Conservation (phyloP, 352 stramenopile species). For the Globisporangium apiculatum region DNA sequence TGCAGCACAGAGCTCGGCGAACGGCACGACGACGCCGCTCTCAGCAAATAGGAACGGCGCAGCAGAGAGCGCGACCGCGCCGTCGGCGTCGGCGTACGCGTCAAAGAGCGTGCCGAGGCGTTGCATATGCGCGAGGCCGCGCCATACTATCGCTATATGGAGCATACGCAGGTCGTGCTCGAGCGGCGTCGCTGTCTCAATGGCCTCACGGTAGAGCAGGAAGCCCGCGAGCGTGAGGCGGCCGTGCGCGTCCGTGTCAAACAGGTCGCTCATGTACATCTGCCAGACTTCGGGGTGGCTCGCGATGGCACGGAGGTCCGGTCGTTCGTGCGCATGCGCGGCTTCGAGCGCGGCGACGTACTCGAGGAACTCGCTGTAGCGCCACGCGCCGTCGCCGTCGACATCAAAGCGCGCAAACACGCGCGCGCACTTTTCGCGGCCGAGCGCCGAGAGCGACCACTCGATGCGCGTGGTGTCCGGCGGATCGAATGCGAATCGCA, state of each 20-base stretch:
- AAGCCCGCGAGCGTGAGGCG: slow-evolving; percentile 57
- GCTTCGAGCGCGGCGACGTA: slow-evolving; percentile 38
- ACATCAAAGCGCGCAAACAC: slow-evolving; percentile 52
- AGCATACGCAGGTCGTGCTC: slow-evolving; percentile 32
- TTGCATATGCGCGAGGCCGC: slow-evolving; percentile 17
- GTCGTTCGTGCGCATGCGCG: slow-evolving; percentile 2
- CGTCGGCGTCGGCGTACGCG: slow-evolving; percentile 38
- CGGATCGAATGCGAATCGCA: slow-evolving; percentile 43
- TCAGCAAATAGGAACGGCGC: slow-evolving; percentile 52
- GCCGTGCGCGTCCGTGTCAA: slow-evolving; percentile 25
- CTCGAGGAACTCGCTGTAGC: slow-evolving; percentile 50
- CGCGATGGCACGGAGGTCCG: slow-evolving; percentile 27
- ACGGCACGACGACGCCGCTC: slow-evolving; percentile 20
- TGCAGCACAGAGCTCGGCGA: slow-evolving; percentile 28
- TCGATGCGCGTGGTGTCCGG: slow-evolving; percentile 20
- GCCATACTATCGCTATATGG: slow-evolving; percentile 33
- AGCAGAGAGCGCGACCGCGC: slow-evolving; percentile 22
- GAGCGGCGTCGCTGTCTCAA: slow-evolving; percentile 36
- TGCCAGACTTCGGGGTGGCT: slow-evolving; percentile 40
- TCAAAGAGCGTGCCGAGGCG: slow-evolving; percentile 27
- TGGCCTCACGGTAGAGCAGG: slow-evolving; percentile 37
- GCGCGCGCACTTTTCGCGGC: slow-evolving; percentile 33
- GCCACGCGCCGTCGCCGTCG: slow-evolving; percentile 47
- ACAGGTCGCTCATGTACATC: slow-evolving; percentile 62
- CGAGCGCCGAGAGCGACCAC: slow-evolving; percentile 39